Conservation (phyloP, 2,329 filamentous ascomycete genomes). For the Aspergillus fischeri region DNA sequence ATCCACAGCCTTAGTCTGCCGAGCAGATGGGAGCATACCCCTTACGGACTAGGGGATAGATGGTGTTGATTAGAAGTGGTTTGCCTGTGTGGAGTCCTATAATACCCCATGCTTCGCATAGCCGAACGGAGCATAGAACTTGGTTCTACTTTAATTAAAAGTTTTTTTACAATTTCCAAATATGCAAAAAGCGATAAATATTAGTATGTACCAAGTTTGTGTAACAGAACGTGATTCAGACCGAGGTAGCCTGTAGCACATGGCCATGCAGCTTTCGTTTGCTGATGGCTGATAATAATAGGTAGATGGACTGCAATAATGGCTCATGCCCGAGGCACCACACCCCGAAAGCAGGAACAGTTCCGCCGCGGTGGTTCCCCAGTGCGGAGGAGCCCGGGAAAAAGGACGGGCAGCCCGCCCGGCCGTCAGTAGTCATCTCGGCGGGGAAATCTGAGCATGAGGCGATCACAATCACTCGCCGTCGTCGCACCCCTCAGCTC, state of each 20-base stretch:
- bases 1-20: not conserved
- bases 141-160: not conserved
- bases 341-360: slow-evolving; percentile 2
- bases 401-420: slow-evolving; percentile 8
- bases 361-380: not conserved
- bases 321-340: not conserved
- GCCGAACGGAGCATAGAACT: not conserved
- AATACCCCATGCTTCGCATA: not conserved
- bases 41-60: not conserved
- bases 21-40: not conserved
- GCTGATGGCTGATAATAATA: not conserved
- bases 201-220: not conserved
- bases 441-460: slow-evolving; percentile 15
- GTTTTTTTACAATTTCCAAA: not conserved
- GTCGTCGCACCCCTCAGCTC: slow-evolving; percentile 9
- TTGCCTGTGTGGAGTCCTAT: not conserved
- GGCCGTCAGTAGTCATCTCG: slow-evolving; percentile 11
- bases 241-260: not conserved
- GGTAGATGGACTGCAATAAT: too few relatives aligned
- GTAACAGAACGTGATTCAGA: slow-evolving; percentile 1
- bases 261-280: not conserved
- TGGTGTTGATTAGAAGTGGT: not conserved
- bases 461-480: slow-evolving; percentile 14
- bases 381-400: slow-evolving; percentile 23
- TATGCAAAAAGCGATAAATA: not conserved